Conservation (phyloP, 1,284 basidiomycete genomes). For the Rhodotorula mucilaginosa region DNA sequence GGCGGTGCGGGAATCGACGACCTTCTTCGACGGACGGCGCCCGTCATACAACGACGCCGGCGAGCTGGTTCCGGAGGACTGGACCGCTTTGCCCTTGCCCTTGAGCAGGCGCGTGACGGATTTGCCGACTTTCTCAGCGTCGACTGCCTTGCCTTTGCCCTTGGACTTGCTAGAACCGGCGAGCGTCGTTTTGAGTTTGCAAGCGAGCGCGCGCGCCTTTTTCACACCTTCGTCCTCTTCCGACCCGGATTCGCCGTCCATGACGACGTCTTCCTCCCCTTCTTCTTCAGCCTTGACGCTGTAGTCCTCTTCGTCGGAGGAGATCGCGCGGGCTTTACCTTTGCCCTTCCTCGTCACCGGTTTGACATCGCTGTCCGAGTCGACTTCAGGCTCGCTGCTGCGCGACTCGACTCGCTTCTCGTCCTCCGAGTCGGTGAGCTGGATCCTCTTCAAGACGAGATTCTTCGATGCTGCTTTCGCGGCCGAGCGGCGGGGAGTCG, state of each 20-base stretch:
- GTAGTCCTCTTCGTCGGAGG: not conserved
- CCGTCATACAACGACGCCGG: not conserved
- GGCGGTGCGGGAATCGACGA: not conserved
- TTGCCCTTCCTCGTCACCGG: slow-evolving; percentile 10
- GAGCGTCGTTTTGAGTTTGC: slow-evolving; percentile 8
- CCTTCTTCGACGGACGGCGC: slow-evolving; percentile 3
- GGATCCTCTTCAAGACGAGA: not conserved
- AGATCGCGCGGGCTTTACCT: not conserved
- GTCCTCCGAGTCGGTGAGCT: slow-evolving; percentile 21
- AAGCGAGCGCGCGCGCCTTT: slow-evolving; percentile 11
- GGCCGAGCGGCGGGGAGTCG: slow-evolving; percentile 15
- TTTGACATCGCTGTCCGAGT: slow-evolving; percentile 1
- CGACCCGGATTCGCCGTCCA: not conserved
- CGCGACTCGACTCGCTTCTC: not conserved
- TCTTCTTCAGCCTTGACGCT: slow-evolving; percentile 6
- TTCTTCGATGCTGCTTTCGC: slow-evolving; percentile 6
- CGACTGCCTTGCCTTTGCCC: slow-evolving; percentile 15
- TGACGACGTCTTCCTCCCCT: not conserved
- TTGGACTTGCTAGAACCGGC: not conserved
- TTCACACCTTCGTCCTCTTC: slow-evolving; percentile 12
- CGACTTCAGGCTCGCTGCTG: not conserved
- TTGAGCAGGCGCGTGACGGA: slow-evolving; percentile 20
- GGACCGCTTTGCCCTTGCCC: slow-evolving; percentile 31
- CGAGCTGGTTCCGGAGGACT: not conserved
- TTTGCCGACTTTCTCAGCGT: slow-evolving; percentile 5